Conservation (phyloP, 768 basidiomycete species). For the Cyclocybe aegerita region DNA sequence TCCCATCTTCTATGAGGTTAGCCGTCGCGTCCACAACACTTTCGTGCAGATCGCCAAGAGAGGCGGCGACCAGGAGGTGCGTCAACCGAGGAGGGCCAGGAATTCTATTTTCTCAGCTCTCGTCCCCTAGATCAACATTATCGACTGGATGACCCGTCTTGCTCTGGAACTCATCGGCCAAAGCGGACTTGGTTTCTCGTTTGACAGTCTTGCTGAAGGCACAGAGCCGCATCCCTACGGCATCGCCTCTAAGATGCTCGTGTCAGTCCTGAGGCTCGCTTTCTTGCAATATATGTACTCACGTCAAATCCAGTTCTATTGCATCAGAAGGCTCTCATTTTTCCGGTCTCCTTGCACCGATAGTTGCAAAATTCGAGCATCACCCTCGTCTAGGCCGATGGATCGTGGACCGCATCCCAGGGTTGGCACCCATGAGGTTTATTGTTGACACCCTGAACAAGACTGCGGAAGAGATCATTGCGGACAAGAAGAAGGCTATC, state of each 20-base stretch:
- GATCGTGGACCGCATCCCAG: too few species aligned
- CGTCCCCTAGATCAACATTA: slow-evolving; percentile 23
- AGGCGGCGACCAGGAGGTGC: slow-evolving; percentile 8
- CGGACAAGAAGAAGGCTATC: background rate
- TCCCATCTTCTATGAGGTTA: slow-evolving; percentile 3
- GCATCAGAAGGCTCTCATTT: too few species aligned
- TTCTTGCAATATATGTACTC: too few species aligned
- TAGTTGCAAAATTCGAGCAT: background rate
- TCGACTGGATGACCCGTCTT: slow-evolving; percentile 32
- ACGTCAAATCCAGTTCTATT: too few species aligned
- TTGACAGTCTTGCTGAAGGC: slow-evolving; percentile 27
- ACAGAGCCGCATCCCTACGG: slow-evolving; percentile 11
- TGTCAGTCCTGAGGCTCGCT: slow-evolving; percentile 2
- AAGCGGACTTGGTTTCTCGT: slow-evolving; percentile 35
- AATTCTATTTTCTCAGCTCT: background rate
- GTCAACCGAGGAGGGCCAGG: background rate
- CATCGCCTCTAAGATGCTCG: slow-evolving; percentile 11
- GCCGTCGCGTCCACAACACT: slow-evolving; percentile 4
- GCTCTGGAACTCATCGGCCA: slow-evolving; percentile 39
- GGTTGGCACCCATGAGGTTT: too few species aligned
- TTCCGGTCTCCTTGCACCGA: too few species aligned
- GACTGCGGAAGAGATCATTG: background rate
- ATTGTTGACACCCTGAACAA: background rate
- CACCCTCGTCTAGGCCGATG: too few species aligned
- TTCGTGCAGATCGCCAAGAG: slow-evolving; percentile 3